Base-by-base conservation (phyloP, 75 land plant genomes). In the Ceratopteris richardii region DNA sequence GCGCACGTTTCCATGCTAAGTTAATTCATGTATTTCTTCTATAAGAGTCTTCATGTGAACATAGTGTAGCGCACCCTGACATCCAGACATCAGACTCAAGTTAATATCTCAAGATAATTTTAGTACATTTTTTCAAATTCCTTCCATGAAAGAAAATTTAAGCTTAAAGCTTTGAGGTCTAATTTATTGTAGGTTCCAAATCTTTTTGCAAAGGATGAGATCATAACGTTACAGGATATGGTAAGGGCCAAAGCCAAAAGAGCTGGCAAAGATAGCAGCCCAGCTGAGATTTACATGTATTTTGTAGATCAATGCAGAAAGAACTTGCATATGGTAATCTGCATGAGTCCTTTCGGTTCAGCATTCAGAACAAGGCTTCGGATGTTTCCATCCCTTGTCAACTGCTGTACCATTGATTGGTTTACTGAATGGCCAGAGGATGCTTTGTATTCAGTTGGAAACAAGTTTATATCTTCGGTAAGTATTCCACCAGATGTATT, bases 341-440 rank as follows among this genome's bases (percentile, higher is more conserved):
- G 69, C 19, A 72, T 72, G 75, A 72, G 75, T 31, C 75, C 75
- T 6, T 72, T 72, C 55, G 75, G 75, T 13, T 54, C 62, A 37
- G 48, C 70, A 17, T 72, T 72, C 58, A 55, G 75, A 23, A 72
- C 75, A 7, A 59, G 75, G 29, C 46, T 72, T n/a, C 75, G 75
- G 0, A 72, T 72, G 75, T 72, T 72, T 28, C 75, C 75, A 29
- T 72, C 75, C 1, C 65, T 72, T 24, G 75, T 72, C 1, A 72
- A 72, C 43, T 72, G 75, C 26, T 72, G 75, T 19, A 72, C 75
- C 12, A 72, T 72, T 60, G 75, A 72, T 26, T 72, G 75, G 75
- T 72, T 72, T 22, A 72, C 71, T 37, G 75, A 72, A 57, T 72
- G 75, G 75, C 75, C 75, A 16, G 75, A 63, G 33, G 75, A 72